A percentile compares a stretch with the other conserved stretches of the same genome.
Evolutionary conservation across 768 basidiomycete genomes (phyloP).

Genomic region (Boletus barrowsii): DNA sequence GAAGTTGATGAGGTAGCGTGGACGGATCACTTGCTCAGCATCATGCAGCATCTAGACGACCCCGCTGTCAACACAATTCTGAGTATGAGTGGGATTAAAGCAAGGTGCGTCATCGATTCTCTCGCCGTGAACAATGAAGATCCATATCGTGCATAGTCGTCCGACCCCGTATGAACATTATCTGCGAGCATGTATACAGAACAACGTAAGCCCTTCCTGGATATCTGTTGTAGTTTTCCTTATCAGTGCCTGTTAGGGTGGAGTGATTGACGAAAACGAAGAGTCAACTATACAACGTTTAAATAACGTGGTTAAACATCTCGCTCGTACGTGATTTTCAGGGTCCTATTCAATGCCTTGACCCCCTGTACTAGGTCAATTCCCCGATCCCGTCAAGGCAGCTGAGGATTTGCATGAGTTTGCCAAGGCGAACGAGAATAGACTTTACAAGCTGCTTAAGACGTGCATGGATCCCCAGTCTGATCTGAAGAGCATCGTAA

Average conservation of each 20-base stretch:
- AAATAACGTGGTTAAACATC: constrained; percentile 48
- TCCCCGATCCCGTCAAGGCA: constrained; percentile 70
- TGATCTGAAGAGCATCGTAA: constrained; percentile 76
- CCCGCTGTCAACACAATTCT: constrained; percentile 56
- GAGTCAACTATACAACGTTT: constrained; percentile 57
- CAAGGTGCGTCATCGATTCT: constrained; percentile 40
- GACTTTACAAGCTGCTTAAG: constrained; percentile 82
- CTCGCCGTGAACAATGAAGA: neutral
- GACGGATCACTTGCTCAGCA: constrained; percentile 78
- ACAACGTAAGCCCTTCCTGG: constrained; percentile 65
- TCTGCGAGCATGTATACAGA: constrained; percentile 67
- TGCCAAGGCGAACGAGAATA: constrained; percentile 81
- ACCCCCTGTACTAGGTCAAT: constrained; percentile 38
- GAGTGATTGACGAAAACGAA: constrained; percentile 83
- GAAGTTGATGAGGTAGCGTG: constrained; percentile 79
- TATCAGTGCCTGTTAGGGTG: constrained; percentile 56
- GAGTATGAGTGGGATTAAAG: constrained; percentile 59
- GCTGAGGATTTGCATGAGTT: constrained; percentile 77
- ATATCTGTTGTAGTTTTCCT: neutral
- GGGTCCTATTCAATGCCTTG: neutral
- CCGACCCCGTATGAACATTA: constrained; percentile 69
- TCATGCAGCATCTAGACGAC: constrained; percentile 67
- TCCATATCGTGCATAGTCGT: constrained; percentile 43
- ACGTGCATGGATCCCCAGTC: constrained; percentile 81
- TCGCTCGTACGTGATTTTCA: constrained; percentile 53